phyloP scores from a whole-genome alignment of 768 basidiomycete species.

The Podaxis pistillaris region DNA sequence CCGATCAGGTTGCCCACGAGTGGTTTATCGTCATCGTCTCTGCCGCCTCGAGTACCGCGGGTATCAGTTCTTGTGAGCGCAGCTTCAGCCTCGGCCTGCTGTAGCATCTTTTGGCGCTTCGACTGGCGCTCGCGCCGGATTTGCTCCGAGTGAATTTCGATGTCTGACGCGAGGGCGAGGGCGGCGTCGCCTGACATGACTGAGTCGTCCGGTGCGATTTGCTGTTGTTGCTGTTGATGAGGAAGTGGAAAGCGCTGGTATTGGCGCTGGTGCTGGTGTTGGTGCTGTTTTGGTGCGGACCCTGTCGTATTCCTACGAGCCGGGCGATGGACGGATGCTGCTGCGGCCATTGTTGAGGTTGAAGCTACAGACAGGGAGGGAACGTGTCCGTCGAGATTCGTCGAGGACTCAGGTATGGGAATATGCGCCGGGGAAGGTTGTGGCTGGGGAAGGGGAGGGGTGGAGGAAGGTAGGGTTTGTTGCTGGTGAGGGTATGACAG shows the following conservation, averaged over 20 bases:
- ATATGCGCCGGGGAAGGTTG: constrained; percentile 33
- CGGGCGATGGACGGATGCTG: neutral
- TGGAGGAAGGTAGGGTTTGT: constrained; percentile 18
- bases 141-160: constrained; percentile 85
- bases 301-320: constrained; percentile 73
- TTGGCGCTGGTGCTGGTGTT: neutral
- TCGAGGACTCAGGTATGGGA: constrained; percentile 16
- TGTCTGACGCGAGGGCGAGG: constrained; percentile 69
- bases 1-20: constrained; percentile 95
- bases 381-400: constrained; percentile 7
- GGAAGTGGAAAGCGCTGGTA: constrained; percentile 1
- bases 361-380: neutral
- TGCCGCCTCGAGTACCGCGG: constrained; percentile 18
- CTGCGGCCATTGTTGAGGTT: constrained; percentile 30
- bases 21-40: constrained; percentile 45
- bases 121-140: constrained; percentile 76
- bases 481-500: too few relatives aligned
- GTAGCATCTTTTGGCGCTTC: constrained; percentile 68
- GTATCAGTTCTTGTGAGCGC: constrained; percentile 40
- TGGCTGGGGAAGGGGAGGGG: constrained; percentile 19
- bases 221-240: constrained; percentile 17
- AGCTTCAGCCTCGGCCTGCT: constrained; percentile 60
- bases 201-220: constrained; percentile 33
- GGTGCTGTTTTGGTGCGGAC: constrained; percentile 30
- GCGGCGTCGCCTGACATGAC: constrained; percentile 21